Evolutionary conservation across 805 yeast species (phyloP).

Genomic region (Candida quercuum): DNA sequence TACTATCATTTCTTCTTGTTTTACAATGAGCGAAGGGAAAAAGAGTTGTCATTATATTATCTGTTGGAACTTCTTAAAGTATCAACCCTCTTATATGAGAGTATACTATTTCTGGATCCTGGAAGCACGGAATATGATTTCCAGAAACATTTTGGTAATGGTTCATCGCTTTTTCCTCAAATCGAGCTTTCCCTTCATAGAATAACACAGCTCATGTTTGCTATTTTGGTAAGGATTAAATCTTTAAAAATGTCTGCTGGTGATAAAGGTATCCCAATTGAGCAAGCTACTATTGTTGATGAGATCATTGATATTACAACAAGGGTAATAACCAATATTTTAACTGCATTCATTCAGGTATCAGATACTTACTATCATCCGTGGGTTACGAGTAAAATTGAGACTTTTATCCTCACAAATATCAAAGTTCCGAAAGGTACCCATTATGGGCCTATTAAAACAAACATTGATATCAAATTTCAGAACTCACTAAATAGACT

Average conservation of each 20-base stretch:
- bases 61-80: conserved; percentile 6
- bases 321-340: conserved; percentile 5
- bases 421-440: conserved; percentile 12
- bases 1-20: conserved; percentile 20
- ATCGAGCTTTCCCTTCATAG: conserved; percentile 19
- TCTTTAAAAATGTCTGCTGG: conserved; percentile 12
- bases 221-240: conserved; percentile 13
- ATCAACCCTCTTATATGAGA: conserved; percentile 6
- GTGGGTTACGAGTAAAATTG: conserved; percentile 22
- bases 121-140: conserved; percentile 11
- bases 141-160: conserved; percentile 18
- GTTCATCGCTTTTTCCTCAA: conserved; percentile 14
- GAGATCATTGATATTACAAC: conserved; percentile 4
- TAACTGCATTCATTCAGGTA: conserved; percentile 9
- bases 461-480: conserved; percentile 7
- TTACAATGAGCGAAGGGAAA: conserved; percentile 10
- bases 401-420: conserved; percentile 11
- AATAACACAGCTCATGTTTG: conserved; percentile 14
- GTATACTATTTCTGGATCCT: conserved; percentile 12
- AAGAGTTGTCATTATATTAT: conserved; percentile 11
- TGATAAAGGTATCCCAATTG: background rate
- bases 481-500: conserved; percentile 6
- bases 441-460: conserved; percentile 2
- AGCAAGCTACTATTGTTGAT: conserved; percentile 1
- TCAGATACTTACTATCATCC: conserved; percentile 22